These are phyloP conservation scores for Trichosanthes cucumerina DNA, from an alignment of 306 rosid genomes.

Conservation along the genomic window DNA sequence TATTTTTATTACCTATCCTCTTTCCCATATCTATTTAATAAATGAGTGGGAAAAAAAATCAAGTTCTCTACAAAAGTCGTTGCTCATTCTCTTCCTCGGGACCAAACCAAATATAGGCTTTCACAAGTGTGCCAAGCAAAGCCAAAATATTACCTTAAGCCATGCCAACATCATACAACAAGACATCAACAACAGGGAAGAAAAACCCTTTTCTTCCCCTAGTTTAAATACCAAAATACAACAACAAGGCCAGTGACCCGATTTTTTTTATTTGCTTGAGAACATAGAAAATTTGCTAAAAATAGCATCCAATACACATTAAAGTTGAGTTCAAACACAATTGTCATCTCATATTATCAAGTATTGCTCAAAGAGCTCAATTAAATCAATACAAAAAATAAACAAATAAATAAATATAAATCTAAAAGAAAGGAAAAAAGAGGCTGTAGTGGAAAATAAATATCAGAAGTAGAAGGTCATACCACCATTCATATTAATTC, in stretches of 20 bases:
- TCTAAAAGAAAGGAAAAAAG: not conserved
- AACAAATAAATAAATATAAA: not conserved
- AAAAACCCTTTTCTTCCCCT: not conserved
- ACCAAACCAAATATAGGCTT: not conserved
- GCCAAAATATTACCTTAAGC: not conserved
- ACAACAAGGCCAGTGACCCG: not conserved
- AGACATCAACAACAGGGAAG: not conserved
- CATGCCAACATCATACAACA: not conserved
- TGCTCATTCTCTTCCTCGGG: not conserved
- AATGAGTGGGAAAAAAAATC: not conserved
- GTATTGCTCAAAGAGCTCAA: not conserved
- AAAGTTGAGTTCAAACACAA: not conserved
- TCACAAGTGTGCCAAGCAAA: not conserved
- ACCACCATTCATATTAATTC: constrained; percentile 72
- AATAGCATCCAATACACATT: not conserved
- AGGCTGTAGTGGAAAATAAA: not conserved
- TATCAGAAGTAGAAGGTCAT: not conserved
- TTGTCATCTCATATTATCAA: not conserved
- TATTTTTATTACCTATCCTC: not conserved
- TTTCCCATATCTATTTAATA: not conserved
- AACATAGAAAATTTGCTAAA: not conserved
- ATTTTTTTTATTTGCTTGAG: not conserved
- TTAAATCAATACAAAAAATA: not conserved
- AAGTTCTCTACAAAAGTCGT: not conserved
- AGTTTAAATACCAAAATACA: not conserved